Evolutionary conservation across 352 stramenopile genomes (phyloP).

Genomic region (Pythium diclinum): DNA sequence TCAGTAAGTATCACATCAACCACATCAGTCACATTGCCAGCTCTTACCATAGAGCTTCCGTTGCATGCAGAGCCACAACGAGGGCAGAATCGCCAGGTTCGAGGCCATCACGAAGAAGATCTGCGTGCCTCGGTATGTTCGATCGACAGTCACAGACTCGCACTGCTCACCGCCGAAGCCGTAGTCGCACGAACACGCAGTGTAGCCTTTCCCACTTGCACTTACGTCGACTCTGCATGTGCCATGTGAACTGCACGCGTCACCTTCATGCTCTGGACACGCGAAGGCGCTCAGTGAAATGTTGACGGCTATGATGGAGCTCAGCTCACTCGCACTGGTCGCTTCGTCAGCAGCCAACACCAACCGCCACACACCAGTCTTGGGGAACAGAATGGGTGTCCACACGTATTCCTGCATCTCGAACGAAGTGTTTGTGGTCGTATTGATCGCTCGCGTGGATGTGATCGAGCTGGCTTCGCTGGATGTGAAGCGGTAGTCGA

Average conservation of each 20-base stretch:
- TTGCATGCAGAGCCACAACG: conserved; percentile 20
- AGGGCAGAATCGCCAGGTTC: conserved; percentile 31
- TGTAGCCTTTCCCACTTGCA: conserved; percentile 21
- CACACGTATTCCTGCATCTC: conserved; percentile 14
- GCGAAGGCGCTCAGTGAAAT: conserved; percentile 23
- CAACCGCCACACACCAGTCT: conserved; percentile 12
- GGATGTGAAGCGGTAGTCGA: conserved; percentile 13
- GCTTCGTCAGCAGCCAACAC: conserved; percentile 4
- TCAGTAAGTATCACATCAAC: neutral
- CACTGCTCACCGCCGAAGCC: conserved; percentile 33
- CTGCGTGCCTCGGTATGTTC: conserved; percentile 22
- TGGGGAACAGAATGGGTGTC: conserved; percentile 12
- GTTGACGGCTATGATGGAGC: conserved; percentile 6
- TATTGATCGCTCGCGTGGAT: neutral
- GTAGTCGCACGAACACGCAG: conserved; percentile 31
- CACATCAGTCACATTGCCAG: neutral
- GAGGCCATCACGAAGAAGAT: conserved; percentile 32
- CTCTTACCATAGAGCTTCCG: conserved; percentile 32
- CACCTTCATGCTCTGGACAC: conserved; percentile 14
- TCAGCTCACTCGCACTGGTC: neutral
- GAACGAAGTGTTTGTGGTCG: conserved; percentile 3
- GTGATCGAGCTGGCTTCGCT: neutral
- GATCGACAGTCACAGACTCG: conserved; percentile 20
- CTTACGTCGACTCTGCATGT: conserved; percentile 21
- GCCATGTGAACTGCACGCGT: conserved; percentile 27